Conservation (phyloP, 2,329 filamentous ascomycete species). For the Aspergillus nomiae region DNA sequence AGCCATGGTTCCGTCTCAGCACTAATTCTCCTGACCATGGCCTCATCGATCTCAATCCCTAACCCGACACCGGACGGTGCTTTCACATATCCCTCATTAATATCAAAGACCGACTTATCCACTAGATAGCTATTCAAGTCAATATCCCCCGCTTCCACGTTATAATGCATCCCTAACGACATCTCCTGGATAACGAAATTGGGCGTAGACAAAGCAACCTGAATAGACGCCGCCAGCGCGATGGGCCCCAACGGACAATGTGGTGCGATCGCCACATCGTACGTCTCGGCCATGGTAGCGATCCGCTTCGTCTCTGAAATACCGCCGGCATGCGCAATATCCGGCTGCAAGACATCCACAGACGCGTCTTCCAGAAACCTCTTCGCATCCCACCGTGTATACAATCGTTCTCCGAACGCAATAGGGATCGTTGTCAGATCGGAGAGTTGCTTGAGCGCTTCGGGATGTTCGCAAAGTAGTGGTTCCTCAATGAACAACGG, state of each 20-base stretch:
- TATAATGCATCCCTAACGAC: constrained; percentile 80
- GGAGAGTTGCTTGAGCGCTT: constrained; percentile 64
- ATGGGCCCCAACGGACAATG: constrained; percentile 75
- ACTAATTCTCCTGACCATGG: constrained; percentile 60
- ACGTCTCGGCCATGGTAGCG: constrained; percentile 70
- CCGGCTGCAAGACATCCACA: constrained; percentile 73
- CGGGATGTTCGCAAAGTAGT: constrained; percentile 68
- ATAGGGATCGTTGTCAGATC: constrained; percentile 64
- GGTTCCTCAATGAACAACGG: constrained; percentile 78
- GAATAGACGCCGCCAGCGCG: constrained; percentile 69
- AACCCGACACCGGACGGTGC: constrained; percentile 47
- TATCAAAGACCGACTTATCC: constrained; percentile 60
- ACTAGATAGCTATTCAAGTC: constrained; percentile 56
- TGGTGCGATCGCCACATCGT: constrained; percentile 72
- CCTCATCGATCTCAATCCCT: constrained; percentile 69
- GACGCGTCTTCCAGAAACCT: constrained; percentile 69
- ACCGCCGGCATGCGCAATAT: constrained; percentile 71
- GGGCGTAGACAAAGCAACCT: constrained; percentile 62
- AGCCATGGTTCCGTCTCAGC: constrained; percentile 9
- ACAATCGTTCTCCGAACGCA: constrained; percentile 71
- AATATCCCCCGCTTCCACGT: constrained; percentile 50
- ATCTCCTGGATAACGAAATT: constrained; percentile 79
- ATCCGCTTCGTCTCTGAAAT: constrained; percentile 72
- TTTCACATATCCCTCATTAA: constrained; percentile 4
- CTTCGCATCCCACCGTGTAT: constrained; percentile 73